These are phyloP conservation scores for Chrysochromulina parva DNA, from an alignment of 78 protist species.

Conservation along the genomic window DNA sequence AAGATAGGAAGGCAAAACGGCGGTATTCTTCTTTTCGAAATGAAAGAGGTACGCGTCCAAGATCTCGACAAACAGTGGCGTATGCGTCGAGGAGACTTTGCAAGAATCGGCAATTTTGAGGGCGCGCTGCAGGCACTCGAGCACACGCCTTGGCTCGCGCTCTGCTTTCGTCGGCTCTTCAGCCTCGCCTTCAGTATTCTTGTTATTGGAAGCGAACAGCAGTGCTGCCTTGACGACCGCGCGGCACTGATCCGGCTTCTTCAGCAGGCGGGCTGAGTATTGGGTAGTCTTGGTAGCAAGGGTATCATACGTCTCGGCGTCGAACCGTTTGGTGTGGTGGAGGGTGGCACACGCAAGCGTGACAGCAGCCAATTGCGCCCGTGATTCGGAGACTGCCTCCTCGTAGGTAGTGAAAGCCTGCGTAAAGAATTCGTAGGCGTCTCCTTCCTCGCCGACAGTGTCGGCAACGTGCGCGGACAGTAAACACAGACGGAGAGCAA, in stretches of 20 bases:
- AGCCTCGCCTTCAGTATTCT: conserved; percentile 48
- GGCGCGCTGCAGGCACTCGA: conserved; percentile 72
- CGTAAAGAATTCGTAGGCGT: conserved; percentile 71
- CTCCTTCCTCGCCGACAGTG: conserved; percentile 47
- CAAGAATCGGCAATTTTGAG: conserved; percentile 72
- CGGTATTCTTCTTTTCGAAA: background rate
- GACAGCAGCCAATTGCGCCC: conserved; percentile 71
- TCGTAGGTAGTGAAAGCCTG: conserved; percentile 89
- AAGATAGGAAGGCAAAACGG: background rate
- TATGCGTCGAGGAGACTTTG: conserved; percentile 37
- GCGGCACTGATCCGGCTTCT: conserved; percentile 89
- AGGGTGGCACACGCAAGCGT: conserved; percentile 69
- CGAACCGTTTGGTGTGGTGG: conserved; percentile 38
- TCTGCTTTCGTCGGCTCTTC: background rate
- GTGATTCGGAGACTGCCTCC: conserved; percentile 82
- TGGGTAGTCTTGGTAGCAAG: conserved; percentile 53
- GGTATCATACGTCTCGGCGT: conserved; percentile 80
- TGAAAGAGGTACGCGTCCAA: conserved; percentile 76
- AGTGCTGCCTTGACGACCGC: conserved; percentile 68
- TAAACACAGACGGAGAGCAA: conserved; percentile 76
- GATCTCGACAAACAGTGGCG: conserved; percentile 84
- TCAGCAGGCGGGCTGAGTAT: conserved; percentile 67
- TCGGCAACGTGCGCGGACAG: conserved; percentile 84
- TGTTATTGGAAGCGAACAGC: conserved; percentile 55
- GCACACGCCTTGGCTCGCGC: conserved; percentile 42